Conservation (phyloP, 2,329 filamentous ascomycete species). For the Nothophaeocryptopus gaeumannii region DNA sequence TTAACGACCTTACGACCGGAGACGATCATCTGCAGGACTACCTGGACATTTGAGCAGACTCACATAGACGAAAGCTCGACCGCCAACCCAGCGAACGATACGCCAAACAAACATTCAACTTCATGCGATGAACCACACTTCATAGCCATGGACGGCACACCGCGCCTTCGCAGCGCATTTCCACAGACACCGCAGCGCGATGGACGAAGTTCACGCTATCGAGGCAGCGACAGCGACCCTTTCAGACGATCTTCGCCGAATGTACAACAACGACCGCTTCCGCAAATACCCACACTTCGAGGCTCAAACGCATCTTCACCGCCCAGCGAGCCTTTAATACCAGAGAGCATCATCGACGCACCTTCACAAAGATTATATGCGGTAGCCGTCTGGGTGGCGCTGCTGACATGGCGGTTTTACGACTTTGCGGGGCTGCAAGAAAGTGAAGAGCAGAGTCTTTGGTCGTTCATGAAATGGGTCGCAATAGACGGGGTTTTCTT, state of each 20-base stretch:
- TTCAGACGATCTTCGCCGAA: slow-evolving; percentile 15
- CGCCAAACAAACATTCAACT: no score
- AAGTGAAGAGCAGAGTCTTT: slow-evolving; percentile 81
- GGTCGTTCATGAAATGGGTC: slow-evolving; percentile 91
- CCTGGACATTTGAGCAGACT: no score
- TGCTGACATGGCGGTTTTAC: slow-evolving; percentile 81
- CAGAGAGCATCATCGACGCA: slow-evolving; percentile 77
- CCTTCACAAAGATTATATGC: slow-evolving; percentile 89
- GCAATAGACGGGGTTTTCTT: slow-evolving; percentile 81
- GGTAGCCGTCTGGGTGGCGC: slow-evolving; percentile 69
- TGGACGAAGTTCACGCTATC: slow-evolving; percentile 3
- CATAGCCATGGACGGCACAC: slow-evolving; percentile 53
- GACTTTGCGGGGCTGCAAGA: slow-evolving; percentile 78
- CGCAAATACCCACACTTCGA: slow-evolving; percentile 23
- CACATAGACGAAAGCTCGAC: no score
- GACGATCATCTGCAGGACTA: no score
- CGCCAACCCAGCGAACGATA: no score
- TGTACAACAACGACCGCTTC: slow-evolving; percentile 32
- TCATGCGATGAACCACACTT: no score
- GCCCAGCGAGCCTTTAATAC: slow-evolving; percentile 65
- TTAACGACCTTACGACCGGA: no score
- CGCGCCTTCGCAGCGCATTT: slow-evolving; percentile 77
- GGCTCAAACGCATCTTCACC: slow-evolving; percentile 12
- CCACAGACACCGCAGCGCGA: slow-evolving; percentile 57
- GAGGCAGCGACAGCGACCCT: slow-evolving; percentile 10